Evolutionary conservation across 176 grass and related monocot species (phyloP), one percentile per base, ranked within the genome.

Genomic region (Ensete glaucum): DNA sequence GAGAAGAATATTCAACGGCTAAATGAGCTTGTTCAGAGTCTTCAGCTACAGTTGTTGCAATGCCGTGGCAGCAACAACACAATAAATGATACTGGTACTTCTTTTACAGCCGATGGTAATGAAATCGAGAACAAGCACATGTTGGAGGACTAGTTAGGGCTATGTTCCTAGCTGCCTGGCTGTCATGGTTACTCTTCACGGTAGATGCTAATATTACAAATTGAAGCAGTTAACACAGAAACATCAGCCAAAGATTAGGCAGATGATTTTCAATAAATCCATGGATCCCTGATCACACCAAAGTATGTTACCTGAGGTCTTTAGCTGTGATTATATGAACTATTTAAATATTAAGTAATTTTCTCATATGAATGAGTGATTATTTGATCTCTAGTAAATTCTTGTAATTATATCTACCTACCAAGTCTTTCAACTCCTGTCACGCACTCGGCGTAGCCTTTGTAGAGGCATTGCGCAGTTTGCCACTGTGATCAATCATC

Each of bases 1-100:
- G 88, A 96, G 86, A 96, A 96, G 88, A 96, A 83, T 57, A 96
- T 96, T 71, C 88, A 76, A 16, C 76, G 71, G 78, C 70, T 96
- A 74, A 91, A 96, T 79, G 83, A 81, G 24, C 82, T 86, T 79
- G 77, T 96, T 67, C 83, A 86, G 76, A 90, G 82, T 80, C 85
- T 91, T 78, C 91, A 96, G 50, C 83, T 83, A 50, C 85, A 96
- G 51, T 81, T 91, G 74, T 12, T 85, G 66, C 82, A 88, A 67
- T 96, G 88, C 66, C 83, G 83, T 73, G 77, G 69, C 72, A 96
- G 75, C 72, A 96, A 86, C 67, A 64, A 49, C 49, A 90, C 83
- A 55, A 29, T 54, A n/a, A 80, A 73, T 78, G 81, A 78, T 72
- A 79, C 76, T 43, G 25, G 26, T 69, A 57, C 78, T 75, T 83